These are phyloP conservation scores for Spongospora subterranea DNA, from an alignment of 208 protist species.

Conservation along the genomic window DNA sequence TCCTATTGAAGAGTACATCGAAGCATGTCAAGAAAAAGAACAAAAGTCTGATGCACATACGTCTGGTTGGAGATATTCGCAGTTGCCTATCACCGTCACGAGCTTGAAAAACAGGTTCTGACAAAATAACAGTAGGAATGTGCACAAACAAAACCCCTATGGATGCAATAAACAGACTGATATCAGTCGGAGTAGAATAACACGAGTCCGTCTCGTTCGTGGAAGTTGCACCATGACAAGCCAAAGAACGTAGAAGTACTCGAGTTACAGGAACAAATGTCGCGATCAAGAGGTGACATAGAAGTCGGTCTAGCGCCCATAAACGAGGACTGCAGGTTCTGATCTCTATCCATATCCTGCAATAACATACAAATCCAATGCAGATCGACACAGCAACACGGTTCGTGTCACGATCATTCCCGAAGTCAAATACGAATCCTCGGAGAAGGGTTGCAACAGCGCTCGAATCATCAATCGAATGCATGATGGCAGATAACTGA, in stretches of 20 bases:
- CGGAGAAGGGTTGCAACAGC: background rate
- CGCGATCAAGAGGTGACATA: constrained; percentile 1
- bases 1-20: background rate
- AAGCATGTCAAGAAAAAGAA: background rate
- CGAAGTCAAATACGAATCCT: constrained; percentile 34
- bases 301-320: background rate
- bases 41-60: background rate
- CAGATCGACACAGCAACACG: background rate
- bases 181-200: background rate
- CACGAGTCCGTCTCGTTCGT: too few species aligned
- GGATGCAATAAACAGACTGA: background rate
- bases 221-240: background rate
- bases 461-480: background rate
- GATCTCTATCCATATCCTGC: background rate
- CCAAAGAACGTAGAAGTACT: background rate
- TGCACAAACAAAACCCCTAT: background rate
- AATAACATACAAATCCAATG: background rate
- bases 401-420: background rate
- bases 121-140: background rate
- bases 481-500: background rate
- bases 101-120: background rate
- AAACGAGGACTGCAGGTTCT: background rate
- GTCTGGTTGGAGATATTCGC: background rate
- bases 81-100: background rate
- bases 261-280: background rate